These are phyloP conservation scores for Alternaria sp. DNA, from an alignment of 2,329 filamentous ascomycete species.

Conservation along the genomic window DNA sequence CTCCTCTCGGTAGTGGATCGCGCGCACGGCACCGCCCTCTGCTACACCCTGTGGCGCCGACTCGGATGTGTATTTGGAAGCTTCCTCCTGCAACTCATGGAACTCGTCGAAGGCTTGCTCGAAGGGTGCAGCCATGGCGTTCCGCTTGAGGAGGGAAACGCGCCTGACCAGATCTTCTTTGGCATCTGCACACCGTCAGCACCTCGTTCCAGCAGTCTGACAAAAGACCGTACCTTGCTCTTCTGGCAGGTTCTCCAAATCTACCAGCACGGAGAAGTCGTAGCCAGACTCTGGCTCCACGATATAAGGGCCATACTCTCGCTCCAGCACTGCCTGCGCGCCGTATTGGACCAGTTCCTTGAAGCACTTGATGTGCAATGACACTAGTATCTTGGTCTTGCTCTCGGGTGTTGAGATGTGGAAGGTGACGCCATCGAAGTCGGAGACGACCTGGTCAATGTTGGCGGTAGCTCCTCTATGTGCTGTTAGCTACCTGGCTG, in stretches of 20 bases:
- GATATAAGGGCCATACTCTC: slow-evolving; percentile 94
- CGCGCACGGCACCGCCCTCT: slow-evolving; percentile 91
- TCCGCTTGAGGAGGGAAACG: slow-evolving; percentile 92
- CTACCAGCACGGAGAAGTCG: slow-evolving; percentile 92
- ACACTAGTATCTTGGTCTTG: slow-evolving; percentile 94
- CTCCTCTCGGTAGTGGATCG: slow-evolving; percentile 98
- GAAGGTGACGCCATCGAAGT: slow-evolving; percentile 98
- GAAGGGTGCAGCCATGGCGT: slow-evolving; percentile 98
- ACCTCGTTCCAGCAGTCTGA: not conserved
- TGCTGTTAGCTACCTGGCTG: slow-evolving; percentile 42
- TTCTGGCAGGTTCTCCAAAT: slow-evolving; percentile 83
- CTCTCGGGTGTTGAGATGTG: slow-evolving; percentile 95
- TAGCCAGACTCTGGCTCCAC: slow-evolving; percentile 87
- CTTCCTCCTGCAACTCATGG: slow-evolving; percentile 82
- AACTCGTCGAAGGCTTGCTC: slow-evolving; percentile 96
- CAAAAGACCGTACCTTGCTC: slow-evolving; percentile 66
- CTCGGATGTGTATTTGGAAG: slow-evolving; percentile 90
- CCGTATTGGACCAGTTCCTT: slow-evolving; percentile 91
- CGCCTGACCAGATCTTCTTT: slow-evolving; percentile 85
- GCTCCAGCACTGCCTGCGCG: slow-evolving; percentile 85
- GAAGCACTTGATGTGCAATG: slow-evolving; percentile 94
- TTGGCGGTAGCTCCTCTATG: slow-evolving; percentile 79
- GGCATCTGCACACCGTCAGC: slow-evolving; percentile 65
- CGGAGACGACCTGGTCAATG: slow-evolving; percentile 97
- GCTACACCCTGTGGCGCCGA: slow-evolving; percentile 87